Evolutionary conservation across 1,284 basidiomycete species (phyloP).

Genomic region (Calocybe gambosa): DNA sequence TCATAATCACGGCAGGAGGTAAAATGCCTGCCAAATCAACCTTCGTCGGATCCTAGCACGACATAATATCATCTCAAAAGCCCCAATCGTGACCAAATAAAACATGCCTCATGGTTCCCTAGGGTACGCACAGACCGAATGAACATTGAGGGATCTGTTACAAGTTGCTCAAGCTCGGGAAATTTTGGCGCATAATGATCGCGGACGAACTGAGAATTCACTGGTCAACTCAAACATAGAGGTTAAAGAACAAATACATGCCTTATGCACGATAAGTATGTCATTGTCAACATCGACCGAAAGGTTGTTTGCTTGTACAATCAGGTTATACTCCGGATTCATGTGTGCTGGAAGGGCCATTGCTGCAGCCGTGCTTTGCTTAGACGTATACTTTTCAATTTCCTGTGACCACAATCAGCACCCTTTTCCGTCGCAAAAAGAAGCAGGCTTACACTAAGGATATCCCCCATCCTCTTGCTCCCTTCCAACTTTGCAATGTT

Average conservation of each 20-base stretch:
- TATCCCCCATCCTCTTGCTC: conserved; percentile 80
- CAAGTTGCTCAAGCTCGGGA: conserved; percentile 94
- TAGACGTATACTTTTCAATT: conserved; percentile 79
- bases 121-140: conserved; percentile 87
- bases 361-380: conserved; percentile 72
- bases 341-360: conserved; percentile 80
- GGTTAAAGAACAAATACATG: conserved; percentile 34
- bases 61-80: conserved; percentile 1
- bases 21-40: conserved; percentile 76
- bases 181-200: conserved; percentile 97
- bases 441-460: conserved; percentile 55
- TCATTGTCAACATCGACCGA: conserved; percentile 99
- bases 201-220: conserved; percentile 75
- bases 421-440: background rate
- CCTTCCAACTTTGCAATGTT: conserved; percentile 88
- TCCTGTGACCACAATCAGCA: conserved; percentile 44
- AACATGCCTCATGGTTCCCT: conserved; percentile 71
- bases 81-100: background rate
- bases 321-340: conserved; percentile 94
- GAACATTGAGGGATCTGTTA: conserved; percentile 89
- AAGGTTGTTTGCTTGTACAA: conserved; percentile 96
- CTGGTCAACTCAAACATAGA: conserved; percentile 4
- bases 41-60: conserved; percentile 71
- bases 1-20: conserved; percentile 92
- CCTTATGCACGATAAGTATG: conserved; percentile 95